Conservation (phyloP, 768 basidiomycete genomes). For the Xerocomellus intermedius region DNA sequence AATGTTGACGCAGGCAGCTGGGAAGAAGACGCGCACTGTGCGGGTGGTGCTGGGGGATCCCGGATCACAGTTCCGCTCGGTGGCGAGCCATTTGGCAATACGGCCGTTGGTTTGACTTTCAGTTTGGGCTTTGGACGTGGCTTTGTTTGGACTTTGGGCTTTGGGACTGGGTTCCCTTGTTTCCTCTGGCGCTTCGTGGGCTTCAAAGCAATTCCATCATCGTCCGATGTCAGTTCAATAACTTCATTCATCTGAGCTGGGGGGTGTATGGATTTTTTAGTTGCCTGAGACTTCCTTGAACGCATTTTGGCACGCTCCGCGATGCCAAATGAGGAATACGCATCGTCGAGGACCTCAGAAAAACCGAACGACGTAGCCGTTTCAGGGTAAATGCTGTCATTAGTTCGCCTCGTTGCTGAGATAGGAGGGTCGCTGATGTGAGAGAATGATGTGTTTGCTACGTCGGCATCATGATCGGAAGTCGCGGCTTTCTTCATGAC, state of each 20-base stretch:
- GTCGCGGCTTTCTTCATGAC: slow-evolving; percentile 19
- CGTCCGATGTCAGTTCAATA: slow-evolving; percentile 47
- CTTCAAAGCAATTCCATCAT: slow-evolving; percentile 38
- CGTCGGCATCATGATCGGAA: not conserved
- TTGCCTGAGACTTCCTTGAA: slow-evolving; percentile 34
- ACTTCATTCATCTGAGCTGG: slow-evolving; percentile 29
- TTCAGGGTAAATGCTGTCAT: slow-evolving; percentile 24
- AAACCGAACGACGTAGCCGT: slow-evolving; percentile 8
- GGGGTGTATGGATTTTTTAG: slow-evolving; percentile 12
- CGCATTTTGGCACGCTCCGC: slow-evolving; percentile 63
- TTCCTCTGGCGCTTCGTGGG: slow-evolving; percentile 32
- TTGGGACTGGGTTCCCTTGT: slow-evolving; percentile 27
- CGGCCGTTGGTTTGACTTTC: slow-evolving; percentile 15
- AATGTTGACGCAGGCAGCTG: slow-evolving; percentile 37
- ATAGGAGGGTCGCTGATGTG: slow-evolving; percentile 21
- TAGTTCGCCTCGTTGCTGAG: slow-evolving; percentile 6
- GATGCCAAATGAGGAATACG: slow-evolving; percentile 36
- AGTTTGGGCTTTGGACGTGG: slow-evolving; percentile 27
- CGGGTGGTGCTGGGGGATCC: slow-evolving; percentile 34
- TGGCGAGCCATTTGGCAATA: slow-evolving; percentile 19
- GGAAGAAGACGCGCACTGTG: slow-evolving; percentile 21
- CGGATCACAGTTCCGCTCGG: slow-evolving; percentile 5
- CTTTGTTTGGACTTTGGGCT: slow-evolving; percentile 27
- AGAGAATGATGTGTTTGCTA: slow-evolving; percentile 14
- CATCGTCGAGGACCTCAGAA: slow-evolving; percentile 15